Percentiles rank a stretch among this genome's conserved stretches.
Conservation (phyloP, 139 green algal genomes). For the Coelastrella sp. region DNA sequence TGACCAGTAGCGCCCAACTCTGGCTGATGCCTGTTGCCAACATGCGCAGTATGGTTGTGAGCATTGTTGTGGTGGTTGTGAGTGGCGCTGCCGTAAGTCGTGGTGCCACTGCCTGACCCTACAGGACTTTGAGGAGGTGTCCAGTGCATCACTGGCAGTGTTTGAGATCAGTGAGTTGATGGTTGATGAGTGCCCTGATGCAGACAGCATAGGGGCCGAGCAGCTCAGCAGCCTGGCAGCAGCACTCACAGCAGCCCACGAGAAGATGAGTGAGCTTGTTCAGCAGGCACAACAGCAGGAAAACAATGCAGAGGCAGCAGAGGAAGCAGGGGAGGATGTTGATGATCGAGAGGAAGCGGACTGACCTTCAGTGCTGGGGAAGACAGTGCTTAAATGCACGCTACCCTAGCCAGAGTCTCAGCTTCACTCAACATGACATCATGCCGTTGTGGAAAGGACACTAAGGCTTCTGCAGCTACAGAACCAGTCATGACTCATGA, state of each 20-base stretch:
- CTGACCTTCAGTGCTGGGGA: no score
- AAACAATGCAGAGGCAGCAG: slow-evolving; percentile 11
- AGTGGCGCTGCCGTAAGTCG: no score
- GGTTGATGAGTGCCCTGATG: slow-evolving; percentile 31
- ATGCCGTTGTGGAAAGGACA: no score
- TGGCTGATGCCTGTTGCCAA: not conserved
- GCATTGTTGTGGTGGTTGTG: not conserved
- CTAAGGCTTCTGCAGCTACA: no score
- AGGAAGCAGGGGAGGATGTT: not conserved
- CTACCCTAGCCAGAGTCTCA: no score
- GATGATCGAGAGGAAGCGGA: not conserved
- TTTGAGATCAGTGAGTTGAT: slow-evolving; percentile 41
- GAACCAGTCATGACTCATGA: no score
- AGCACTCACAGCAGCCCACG: slow-evolving; percentile 16
- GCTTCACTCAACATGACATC: no score
- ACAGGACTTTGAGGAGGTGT: slow-evolving; percentile 33
- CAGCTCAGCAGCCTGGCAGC: slow-evolving; percentile 17
- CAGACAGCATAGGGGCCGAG: not conserved
- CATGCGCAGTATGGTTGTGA: not conserved
- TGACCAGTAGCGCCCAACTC: not conserved
- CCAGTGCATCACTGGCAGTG: slow-evolving; percentile 5
- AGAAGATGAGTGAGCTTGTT: slow-evolving; percentile 14
- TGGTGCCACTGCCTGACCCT: not conserved
- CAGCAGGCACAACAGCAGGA: slow-evolving; percentile 10
- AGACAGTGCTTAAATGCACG: no score